Percentiles rank a stretch among this genome's conserved stretches.
phyloP scores from a whole-genome alignment of 345 rosid species.

The Melaleuca quinquenervia region DNA sequence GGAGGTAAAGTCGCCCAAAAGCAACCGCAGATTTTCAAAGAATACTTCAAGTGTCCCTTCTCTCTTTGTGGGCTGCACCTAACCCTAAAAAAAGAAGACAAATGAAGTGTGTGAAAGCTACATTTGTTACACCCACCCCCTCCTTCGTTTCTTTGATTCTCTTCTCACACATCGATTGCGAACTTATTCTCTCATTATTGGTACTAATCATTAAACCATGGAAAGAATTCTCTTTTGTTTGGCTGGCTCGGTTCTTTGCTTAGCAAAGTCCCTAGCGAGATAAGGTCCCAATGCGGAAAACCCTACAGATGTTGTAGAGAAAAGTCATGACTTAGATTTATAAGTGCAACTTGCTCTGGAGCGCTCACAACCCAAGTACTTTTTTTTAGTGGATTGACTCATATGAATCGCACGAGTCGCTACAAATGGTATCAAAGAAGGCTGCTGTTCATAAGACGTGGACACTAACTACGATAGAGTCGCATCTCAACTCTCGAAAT shows the following conservation, averaged over 20 bases:
- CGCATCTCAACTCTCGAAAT: neutral
- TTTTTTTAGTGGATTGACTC: no score
- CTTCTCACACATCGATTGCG: neutral
- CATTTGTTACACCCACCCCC: neutral
- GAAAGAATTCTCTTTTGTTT: neutral
- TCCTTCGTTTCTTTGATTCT: neutral
- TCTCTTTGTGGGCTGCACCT: neutral
- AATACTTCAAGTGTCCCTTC: neutral
- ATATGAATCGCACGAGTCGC: neutral
- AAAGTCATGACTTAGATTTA: no score
- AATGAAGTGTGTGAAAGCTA: neutral
- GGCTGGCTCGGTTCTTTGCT: neutral
- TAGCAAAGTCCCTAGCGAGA: neutral
- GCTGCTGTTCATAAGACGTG: neutral
- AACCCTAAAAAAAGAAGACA: neutral
- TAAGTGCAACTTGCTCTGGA: no score
- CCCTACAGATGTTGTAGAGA: neutral
- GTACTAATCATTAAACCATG: neutral
- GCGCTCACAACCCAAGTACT: no score
- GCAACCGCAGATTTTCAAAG: slow-evolving; percentile 10
- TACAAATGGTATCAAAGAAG: neutral
- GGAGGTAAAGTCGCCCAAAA: slow-evolving; percentile 6
- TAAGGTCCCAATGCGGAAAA: neutral
- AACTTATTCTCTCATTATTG: neutral
- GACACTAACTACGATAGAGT: neutral